Percentiles rank a stretch among this genome's conserved stretches.
These are phyloP conservation scores for Metschnikowia orientalis DNA, from an alignment of 805 yeast species.

Conservation along the genomic window DNA sequence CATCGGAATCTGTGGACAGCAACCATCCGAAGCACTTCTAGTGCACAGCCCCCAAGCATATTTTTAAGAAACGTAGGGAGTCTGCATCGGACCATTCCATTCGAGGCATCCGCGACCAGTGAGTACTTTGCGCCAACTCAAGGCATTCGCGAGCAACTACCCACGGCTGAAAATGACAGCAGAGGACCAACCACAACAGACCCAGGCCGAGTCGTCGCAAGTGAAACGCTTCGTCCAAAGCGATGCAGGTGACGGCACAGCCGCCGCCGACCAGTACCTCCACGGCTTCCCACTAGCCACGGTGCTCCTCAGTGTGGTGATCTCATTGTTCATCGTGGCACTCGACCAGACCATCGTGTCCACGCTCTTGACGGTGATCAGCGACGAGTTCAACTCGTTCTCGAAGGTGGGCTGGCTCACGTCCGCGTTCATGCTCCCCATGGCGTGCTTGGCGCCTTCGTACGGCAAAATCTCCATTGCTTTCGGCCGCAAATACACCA, in stretches of 20 bases:
- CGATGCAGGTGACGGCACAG: conserved; percentile 42
- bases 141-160: no score
- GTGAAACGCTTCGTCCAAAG: conserved; percentile 20
- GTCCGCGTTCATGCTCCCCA: conserved; percentile 51
- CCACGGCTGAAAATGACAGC: no score
- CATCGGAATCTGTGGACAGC: no score
- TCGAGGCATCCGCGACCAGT: no score
- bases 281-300: conserved; percentile 25
- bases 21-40: no score
- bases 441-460: conserved; percentile 49
- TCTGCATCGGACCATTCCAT: no score
- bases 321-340: conserved; percentile 38
- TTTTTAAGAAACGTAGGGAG: no score
- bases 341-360: conserved; percentile 58
- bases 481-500: conserved; percentile 51
- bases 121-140: no score
- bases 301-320: conserved; percentile 27
- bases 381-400: conserved; percentile 46
- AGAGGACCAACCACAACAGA: no score
- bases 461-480: conserved; percentile 57
- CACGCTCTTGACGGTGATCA: conserved; percentile 47
- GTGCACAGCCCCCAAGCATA: no score
- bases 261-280: conserved; percentile 32
- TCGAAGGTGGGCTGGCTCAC: conserved; percentile 57
- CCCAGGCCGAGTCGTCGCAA: neutral